Base-by-base conservation (phyloP, 192 early-diverging fungal genomes). In the Geranomyces michiganensis region DNA sequence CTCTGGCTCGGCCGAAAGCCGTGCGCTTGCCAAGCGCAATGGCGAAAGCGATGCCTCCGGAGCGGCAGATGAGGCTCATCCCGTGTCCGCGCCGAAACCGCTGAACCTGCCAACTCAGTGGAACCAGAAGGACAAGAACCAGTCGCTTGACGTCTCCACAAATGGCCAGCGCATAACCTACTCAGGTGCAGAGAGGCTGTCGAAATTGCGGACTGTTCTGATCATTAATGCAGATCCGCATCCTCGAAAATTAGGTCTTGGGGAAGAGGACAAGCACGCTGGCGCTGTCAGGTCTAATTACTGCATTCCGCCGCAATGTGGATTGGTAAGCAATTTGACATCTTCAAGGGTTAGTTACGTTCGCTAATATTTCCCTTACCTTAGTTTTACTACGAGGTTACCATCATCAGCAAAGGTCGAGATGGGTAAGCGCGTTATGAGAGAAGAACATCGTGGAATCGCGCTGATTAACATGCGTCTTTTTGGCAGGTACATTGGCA, bases 341-440 rank as follows among this genome's bases (percentile, higher is more conserved):
- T 27, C 58, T 60, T 17, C 6, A 29, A 31, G 31, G 7, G 3
- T 29, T 5, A 27, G 4, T 1, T 19, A 32, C 29, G 4, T 29
- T 19, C 19, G 24, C 30, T 33, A 32, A 32, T 2, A 31, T 7
- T 45, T n/a, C 33, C 44, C 44, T 19, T 64, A 64, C 44, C 44
- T 19, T 64, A 64, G 62, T 99, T 91, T 69, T 99, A 99, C 78
- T 99, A 84, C 72, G 97, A 99, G 74, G 84, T 94, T 12, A 60
- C 80, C 7, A 84, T 99, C 67, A 83, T 93, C 41, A 89, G 83
- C 76, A 94, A 96, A 77, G 97, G 96, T 32, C 76, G 88, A 33
- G 86, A 92, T 73, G 97, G 96, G 53, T 95, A 45, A 21, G 64
- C 32, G 7, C 24, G 0, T 55, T 6, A 1, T 3, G 51, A n/a